Evolutionary conservation across 371 early-diverging fungal genomes (phyloP).

Genomic region (Lichtheimia ramosa): DNA sequence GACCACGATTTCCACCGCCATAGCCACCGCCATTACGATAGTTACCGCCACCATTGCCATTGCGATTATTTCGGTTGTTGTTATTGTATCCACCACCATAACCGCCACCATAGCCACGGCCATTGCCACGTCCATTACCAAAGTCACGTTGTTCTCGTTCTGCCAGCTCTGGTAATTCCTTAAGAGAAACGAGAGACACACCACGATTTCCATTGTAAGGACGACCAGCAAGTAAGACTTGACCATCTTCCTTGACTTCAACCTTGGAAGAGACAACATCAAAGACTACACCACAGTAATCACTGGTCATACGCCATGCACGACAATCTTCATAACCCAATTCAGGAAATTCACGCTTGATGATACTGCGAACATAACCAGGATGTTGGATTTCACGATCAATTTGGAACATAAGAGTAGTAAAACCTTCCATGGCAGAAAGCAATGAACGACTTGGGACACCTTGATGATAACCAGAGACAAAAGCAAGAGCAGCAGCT

Average conservation of each 20-base stretch:
- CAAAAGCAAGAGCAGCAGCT: constrained; percentile 80
- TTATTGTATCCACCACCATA: constrained; percentile 5
- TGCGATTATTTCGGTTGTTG: background rate
- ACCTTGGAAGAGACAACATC: constrained; percentile 75
- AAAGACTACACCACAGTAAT: constrained; percentile 78
- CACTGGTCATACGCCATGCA: constrained; percentile 82
- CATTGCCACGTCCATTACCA: constrained; percentile 11
- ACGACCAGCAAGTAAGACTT: constrained; percentile 46
- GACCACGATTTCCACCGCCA: constrained; percentile 3
- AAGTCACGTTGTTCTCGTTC: constrained; percentile 50
- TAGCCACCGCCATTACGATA: background rate
- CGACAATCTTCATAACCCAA: constrained; percentile 64
- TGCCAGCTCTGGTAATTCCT: constrained; percentile 78
- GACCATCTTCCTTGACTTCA: constrained; percentile 46
- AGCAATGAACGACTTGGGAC: constrained; percentile 79
- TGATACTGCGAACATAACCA: constrained; percentile 79
- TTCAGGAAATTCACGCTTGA: constrained; percentile 71
- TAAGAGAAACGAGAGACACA: constrained; percentile 66
- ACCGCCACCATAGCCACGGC: constrained; percentile 17
- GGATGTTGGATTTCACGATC: constrained; percentile 67
- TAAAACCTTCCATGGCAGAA: constrained; percentile 76
- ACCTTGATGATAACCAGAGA: constrained; percentile 83
- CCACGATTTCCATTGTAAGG: constrained; percentile 63
- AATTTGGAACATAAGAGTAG: constrained; percentile 73
- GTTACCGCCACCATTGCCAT: constrained; percentile 16